phyloP scores from a whole-genome alignment of 2,329 filamentous ascomycete species.

The Penicillium sumatraense region DNA sequence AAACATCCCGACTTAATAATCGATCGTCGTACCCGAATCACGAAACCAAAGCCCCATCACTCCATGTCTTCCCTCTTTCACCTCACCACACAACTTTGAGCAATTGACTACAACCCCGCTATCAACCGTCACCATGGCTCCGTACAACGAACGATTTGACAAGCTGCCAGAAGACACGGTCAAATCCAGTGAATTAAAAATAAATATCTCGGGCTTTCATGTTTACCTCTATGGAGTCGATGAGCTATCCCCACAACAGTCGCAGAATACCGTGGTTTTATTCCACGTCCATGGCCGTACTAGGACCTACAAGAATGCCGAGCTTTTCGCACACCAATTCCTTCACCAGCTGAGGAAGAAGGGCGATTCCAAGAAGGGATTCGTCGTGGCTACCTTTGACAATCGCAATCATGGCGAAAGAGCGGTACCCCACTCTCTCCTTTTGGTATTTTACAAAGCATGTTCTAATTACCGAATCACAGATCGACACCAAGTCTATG shows the following conservation, averaged over 20 bases:
- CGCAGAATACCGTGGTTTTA: slow-evolving; percentile 1
- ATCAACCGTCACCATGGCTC: background rate
- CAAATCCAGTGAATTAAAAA: background rate
- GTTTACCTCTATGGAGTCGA: background rate
- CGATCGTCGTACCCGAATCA: background rate
- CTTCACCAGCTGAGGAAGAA: background rate
- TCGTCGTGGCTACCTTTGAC: slow-evolving; percentile 1
- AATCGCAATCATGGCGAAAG: slow-evolving; percentile 2
- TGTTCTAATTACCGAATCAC: background rate
- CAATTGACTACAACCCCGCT: too few relatives aligned
- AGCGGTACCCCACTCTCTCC: background rate
- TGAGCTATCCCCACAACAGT: background rate
- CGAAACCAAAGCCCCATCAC: background rate
- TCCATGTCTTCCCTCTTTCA: background rate
- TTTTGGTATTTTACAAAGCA: too few relatives aligned
- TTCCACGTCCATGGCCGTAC: slow-evolving; percentile 1
- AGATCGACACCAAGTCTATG: slow-evolving; percentile 3
- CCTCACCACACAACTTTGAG: background rate
- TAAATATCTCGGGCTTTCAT: background rate
- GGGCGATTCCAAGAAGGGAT: background rate
- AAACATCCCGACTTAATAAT: slow-evolving; percentile 1
- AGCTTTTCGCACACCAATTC: background rate
- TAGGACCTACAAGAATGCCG: background rate
- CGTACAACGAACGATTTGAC: background rate
- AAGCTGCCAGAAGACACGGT: background rate